phyloP scores from a whole-genome alignment of 1,139 yeast genomes.

The Trichomonascaceae sp. region DNA sequence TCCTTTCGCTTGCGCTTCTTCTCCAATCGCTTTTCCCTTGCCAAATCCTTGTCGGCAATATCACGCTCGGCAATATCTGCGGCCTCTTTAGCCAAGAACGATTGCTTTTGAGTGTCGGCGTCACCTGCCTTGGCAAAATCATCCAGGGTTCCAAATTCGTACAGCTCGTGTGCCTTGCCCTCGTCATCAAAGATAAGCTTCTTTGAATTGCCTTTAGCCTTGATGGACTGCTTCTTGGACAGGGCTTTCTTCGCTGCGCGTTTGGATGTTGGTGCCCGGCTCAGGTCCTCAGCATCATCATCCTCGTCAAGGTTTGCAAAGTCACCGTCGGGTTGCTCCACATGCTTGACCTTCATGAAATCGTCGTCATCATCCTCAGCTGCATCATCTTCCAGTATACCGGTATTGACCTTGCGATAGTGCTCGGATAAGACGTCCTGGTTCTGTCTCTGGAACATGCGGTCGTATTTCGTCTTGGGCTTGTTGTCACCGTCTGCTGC shows the following conservation, averaged over 20 bases:
- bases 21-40: conserved; percentile 71
- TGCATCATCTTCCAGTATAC: conserved; percentile 20
- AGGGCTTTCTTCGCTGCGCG: conserved; percentile 81
- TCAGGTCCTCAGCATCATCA: conserved; percentile 8
- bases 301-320: conserved; percentile 37
- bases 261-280: conserved; percentile 50
- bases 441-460: conserved; percentile 91
- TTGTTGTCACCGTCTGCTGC: conserved; percentile 29
- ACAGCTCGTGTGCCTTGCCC: conserved; percentile 78
- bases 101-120: conserved; percentile 52
- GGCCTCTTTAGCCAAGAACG: conserved; percentile 54
- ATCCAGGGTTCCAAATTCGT: conserved; percentile 83
- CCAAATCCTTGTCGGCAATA: conserved; percentile 63
- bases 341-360: conserved; percentile 68
- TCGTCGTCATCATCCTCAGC: conserved; percentile 57
- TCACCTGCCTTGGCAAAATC: conserved; percentile 72
- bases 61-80: conserved; percentile 61
- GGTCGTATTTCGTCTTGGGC: conserved; percentile 79
- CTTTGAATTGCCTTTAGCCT: conserved; percentile 52
- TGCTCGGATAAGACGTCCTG: conserved; percentile 88
- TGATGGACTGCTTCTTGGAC: conserved; percentile 61
- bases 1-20: conserved; percentile 86
- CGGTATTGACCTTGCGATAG: conserved; percentile 47
- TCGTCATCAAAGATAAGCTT: conserved; percentile 87
- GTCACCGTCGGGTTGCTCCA: conserved; percentile 59